These are phyloP conservation scores for Chenopodium berlandieri DNA, from an alignment of 148 eudicot species.

Conservation along the genomic window DNA sequence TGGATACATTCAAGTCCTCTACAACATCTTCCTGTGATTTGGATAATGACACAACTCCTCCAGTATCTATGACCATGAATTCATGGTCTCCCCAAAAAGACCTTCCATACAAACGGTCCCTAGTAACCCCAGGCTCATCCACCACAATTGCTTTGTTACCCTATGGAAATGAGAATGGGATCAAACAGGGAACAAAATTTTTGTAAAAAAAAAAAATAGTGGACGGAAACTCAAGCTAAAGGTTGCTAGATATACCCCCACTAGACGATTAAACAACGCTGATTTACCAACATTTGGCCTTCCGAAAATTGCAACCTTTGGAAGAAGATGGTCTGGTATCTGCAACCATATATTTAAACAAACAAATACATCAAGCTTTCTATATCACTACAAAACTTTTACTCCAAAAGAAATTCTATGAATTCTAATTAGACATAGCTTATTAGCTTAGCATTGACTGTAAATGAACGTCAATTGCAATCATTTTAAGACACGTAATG, in stretches of 20 bases:
- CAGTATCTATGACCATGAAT: conserved; percentile 91
- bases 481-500: neutral
- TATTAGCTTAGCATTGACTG: neutral
- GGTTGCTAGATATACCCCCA: conserved; percentile 64
- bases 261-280: conserved; percentile 92
- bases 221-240: conserved; percentile 10
- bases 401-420: neutral
- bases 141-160: conserved; percentile 97
- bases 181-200: neutral
- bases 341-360: conserved; percentile 33
- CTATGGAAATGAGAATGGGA: conserved; percentile 33
- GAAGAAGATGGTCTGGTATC: conserved; percentile 90
- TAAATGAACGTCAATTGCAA: neutral
- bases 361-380: neutral
- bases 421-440: neutral
- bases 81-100: conserved; percentile 84
- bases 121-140: conserved; percentile 97
- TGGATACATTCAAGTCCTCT: conserved; percentile 80
- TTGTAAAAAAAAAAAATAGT: neutral
- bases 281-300: conserved; percentile 99
- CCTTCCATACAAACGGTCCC: conserved; percentile 96
- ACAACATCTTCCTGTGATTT: conserved; percentile 69
- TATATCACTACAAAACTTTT: neutral
- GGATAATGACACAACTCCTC: conserved; percentile 82
- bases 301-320: conserved; percentile 86